phyloP scores from a whole-genome alignment of 2,329 filamentous ascomycete genomes.

The Fusarium palustre region DNA sequence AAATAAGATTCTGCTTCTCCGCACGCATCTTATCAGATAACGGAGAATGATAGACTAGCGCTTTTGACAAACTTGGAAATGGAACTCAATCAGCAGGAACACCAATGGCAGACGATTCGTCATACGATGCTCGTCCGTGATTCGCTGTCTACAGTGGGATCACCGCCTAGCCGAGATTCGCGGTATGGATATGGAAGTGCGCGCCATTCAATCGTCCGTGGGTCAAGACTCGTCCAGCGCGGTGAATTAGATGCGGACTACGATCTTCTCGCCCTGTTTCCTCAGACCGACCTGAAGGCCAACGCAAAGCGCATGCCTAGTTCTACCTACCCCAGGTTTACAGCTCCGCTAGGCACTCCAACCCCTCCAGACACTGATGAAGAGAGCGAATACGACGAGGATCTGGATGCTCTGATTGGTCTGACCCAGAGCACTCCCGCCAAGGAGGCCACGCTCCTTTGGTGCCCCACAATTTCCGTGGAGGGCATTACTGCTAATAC shows the following conservation, averaged over 20 bases:
- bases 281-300: slow-evolving; percentile 28
- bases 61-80: slow-evolving; percentile 70
- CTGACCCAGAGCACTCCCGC: slow-evolving; percentile 22
- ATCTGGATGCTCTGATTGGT: slow-evolving; percentile 32
- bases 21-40: slow-evolving; percentile 43
- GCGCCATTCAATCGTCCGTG: slow-evolving; percentile 12
- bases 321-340: slow-evolving; percentile 35
- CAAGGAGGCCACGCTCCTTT: slow-evolving; percentile 38
- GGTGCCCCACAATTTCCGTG: slow-evolving; percentile 37
- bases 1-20: slow-evolving; percentile 17
- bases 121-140: slow-evolving; percentile 61
- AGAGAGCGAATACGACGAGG: slow-evolving; percentile 52
- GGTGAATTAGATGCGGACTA: slow-evolving; percentile 28
- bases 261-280: slow-evolving; percentile 32
- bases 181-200: slow-evolving; percentile 38
- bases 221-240: slow-evolving; percentile 28
- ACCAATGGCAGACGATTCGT: slow-evolving; percentile 70
- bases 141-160: slow-evolving; percentile 62
- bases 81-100: slow-evolving; percentile 71
- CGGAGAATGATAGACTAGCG: slow-evolving; percentile 56
- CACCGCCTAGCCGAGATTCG: slow-evolving; percentile 43
- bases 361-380: slow-evolving; percentile 67
- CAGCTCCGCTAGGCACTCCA: slow-evolving; percentile 42
- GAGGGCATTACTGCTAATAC: slow-evolving; percentile 6
- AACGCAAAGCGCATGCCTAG: slow-evolving; percentile 23